Conservation (phyloP, 1,284 basidiomycete species). For the Malassezia yamatoensis region DNA sequence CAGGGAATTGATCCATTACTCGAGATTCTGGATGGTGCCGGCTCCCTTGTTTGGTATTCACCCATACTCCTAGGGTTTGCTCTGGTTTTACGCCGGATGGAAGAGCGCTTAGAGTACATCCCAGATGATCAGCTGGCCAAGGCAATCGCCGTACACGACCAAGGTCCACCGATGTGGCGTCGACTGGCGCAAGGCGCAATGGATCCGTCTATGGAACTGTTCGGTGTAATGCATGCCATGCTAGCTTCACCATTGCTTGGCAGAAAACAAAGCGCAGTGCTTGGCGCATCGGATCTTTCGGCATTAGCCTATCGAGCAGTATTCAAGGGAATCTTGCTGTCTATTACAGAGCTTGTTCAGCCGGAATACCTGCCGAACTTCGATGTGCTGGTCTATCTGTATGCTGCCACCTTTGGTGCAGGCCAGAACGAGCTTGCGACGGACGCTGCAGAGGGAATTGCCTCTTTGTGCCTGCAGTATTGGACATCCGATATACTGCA, state of each 20-base stretch:
- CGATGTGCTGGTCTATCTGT: conserved; percentile 62
- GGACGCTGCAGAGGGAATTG: conserved; percentile 55
- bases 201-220: conserved; percentile 36
- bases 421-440: conserved; percentile 15
- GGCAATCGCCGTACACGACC: conserved; percentile 26
- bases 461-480: conserved; percentile 63
- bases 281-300: conserved; percentile 53
- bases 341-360: conserved; percentile 62
- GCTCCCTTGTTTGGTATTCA: conserved; percentile 56
- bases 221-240: conserved; percentile 34
- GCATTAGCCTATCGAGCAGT: conserved; percentile 70
- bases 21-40: conserved; percentile 54
- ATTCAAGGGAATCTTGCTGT: conserved; percentile 60
- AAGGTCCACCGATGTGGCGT: conserved; percentile 44
- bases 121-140: conserved; percentile 17
- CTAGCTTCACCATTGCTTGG: conserved; percentile 43
- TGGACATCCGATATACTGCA: conserved; percentile 63
- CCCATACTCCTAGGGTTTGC: conserved; percentile 68
- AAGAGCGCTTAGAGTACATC: conserved; percentile 34
- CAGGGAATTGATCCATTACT: conserved; percentile 49
- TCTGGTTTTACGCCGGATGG: conserved; percentile 55
- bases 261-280: conserved; percentile 5
- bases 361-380: conserved; percentile 56
- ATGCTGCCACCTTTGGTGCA: conserved; percentile 65
- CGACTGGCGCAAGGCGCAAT: conserved; percentile 47